phyloP scores from a whole-genome alignment of 2,329 filamentous ascomycete genomes.

The Escovopsis sp. region DNA sequence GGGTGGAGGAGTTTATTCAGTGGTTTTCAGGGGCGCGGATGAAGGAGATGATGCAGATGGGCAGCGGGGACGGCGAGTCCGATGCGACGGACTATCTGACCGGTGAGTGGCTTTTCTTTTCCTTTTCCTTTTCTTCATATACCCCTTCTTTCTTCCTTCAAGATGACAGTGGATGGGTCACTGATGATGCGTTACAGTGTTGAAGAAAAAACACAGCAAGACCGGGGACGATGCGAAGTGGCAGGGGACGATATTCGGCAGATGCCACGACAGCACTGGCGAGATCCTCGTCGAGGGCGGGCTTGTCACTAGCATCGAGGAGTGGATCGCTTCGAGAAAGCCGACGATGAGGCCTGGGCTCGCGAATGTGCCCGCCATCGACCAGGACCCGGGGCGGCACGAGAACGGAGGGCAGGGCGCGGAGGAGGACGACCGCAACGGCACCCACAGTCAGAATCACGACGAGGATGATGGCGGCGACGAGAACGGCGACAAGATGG shows the following conservation, averaged over 20 bases:
- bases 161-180: slow-evolving; percentile 24
- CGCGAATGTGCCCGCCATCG: neutral
- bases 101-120: slow-evolving; percentile 26
- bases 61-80: slow-evolving; percentile 51
- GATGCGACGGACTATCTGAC: slow-evolving; percentile 57
- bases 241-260: slow-evolving; percentile 70
- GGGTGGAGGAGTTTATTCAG: slow-evolving; percentile 60
- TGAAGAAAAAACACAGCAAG: slow-evolving; percentile 90
- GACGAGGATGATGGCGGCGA: neutral
- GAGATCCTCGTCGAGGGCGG: slow-evolving; percentile 70
- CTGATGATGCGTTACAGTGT: slow-evolving; percentile 27
- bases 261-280: slow-evolving; percentile 48
- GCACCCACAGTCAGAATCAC: too few relatives aligned
- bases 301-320: slow-evolving; percentile 19
- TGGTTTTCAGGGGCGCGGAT: slow-evolving; percentile 68
- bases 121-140: neutral
- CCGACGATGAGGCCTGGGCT: slow-evolving; percentile 5
- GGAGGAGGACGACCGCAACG: slow-evolving; percentile 1
- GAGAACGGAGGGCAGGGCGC: slow-evolving; percentile 1
- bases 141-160: too few relatives aligned
- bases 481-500: slow-evolving; percentile 4
- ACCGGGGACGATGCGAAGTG: slow-evolving; percentile 77
- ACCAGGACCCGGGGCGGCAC: too few relatives aligned
- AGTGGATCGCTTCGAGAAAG: slow-evolving; percentile 22
- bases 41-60: slow-evolving; percentile 68